A percentile compares a stretch with the other conserved stretches of the same genome.
Evolutionary conservation across 106 monocot species (phyloP).

Genomic region (Dioscorea alata): DNA sequence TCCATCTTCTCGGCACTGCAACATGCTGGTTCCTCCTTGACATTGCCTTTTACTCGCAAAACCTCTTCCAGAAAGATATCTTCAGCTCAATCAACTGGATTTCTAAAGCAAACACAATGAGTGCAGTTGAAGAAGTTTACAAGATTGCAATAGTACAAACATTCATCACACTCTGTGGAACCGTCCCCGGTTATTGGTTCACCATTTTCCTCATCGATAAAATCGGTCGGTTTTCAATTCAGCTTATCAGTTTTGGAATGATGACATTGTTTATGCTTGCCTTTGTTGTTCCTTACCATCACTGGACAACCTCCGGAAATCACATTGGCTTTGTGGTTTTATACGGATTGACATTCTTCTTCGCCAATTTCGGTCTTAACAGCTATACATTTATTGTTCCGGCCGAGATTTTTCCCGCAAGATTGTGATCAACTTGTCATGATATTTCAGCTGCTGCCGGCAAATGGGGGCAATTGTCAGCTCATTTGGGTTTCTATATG

Average conservation of each 20-base stretch:
- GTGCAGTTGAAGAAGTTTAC: slow-evolving; percentile 46
- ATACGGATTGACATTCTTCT: slow-evolving; percentile 58
- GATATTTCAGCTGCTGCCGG: slow-evolving; percentile 60
- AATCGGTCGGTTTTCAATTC: slow-evolving; percentile 29
- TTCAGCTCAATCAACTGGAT: slow-evolving; percentile 48
- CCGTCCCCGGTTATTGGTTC: slow-evolving; percentile 65
- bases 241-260: slow-evolving; percentile 23
- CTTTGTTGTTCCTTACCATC: slow-evolving; percentile 28
- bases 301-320: slow-evolving; percentile 25
- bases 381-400: slow-evolving; percentile 61
- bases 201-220: slow-evolving; percentile 39
- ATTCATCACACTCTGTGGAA: slow-evolving; percentile 47
- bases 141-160: slow-evolving; percentile 42
- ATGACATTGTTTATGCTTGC: slow-evolving; percentile 40
- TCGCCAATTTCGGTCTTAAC: slow-evolving; percentile 71
- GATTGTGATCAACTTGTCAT: slow-evolving; percentile 60
- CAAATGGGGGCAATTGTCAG: slow-evolving; percentile 51
- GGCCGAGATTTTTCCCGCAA: slow-evolving; percentile 59
- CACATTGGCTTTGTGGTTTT: slow-evolving; percentile 31
- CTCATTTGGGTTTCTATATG: slow-evolving; percentile 26
- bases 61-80: slow-evolving; percentile 67
- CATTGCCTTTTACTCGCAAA: slow-evolving; percentile 58
- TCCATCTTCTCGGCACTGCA: slow-evolving; percentile 41
- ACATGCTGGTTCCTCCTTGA: slow-evolving; percentile 53
- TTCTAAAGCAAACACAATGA: slow-evolving; percentile 49